These are phyloP conservation scores for Aegle marmelos DNA, from an alignment of 345 rosid genomes.

Conservation along the genomic window DNA sequence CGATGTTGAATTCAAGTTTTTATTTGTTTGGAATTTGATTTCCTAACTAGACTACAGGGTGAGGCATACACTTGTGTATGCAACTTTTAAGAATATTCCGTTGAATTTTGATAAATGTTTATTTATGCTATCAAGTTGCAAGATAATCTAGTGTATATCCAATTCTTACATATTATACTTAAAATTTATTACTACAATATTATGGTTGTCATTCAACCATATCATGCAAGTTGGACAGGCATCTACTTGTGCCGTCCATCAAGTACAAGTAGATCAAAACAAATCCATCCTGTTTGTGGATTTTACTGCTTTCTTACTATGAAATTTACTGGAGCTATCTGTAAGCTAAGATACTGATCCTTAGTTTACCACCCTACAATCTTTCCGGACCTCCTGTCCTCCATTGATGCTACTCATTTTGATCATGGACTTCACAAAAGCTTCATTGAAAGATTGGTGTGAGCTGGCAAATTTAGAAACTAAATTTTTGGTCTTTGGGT, in stretches of 20 bases:
- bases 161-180: not conserved
- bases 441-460: conserved; percentile 24
- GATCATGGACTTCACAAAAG: conserved; percentile 40
- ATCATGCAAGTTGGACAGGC: not conserved
- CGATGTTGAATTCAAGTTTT: not conserved
- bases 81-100: not conserved
- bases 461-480: conserved; percentile 38
- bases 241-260: not conserved
- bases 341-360: not conserved
- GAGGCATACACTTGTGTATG: not conserved
- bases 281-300: not conserved
- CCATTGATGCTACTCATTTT: conserved; percentile 51
- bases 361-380: conserved; percentile 43
- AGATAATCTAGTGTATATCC: not conserved
- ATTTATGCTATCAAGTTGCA: not conserved
- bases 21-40: not conserved
- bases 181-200: not conserved
- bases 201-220: not conserved
- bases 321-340: not conserved
- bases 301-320: conserved; percentile 1
- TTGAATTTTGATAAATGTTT: not conserved
- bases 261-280: not conserved
- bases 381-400: conserved; percentile 48
- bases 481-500: conserved; percentile 27
- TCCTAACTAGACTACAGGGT: not conserved